A percentile compares a stretch with the other conserved stretches of the same genome.
These are phyloP conservation scores for Magnolia sinica DNA, from an alignment of 164 flowering plant species.

Conservation along the genomic window DNA sequence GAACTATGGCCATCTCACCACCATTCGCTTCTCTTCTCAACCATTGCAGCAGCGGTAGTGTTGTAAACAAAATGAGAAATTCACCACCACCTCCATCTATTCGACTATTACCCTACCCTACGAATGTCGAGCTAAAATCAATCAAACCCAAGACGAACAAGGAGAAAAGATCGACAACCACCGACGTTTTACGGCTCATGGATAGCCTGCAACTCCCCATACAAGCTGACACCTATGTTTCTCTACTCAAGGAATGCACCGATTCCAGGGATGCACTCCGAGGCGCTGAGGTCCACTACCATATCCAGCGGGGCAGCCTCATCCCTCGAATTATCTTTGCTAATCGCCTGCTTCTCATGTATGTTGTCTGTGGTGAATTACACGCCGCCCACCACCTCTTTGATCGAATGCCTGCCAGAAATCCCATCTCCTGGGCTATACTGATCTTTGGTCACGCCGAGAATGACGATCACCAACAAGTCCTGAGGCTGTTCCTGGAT, in stretches of 20 bases:
- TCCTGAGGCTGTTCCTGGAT: conserved; percentile 28
- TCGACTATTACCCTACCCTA: too few relatives aligned
- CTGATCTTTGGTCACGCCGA: conserved; percentile 46
- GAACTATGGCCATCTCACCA: too few relatives aligned
- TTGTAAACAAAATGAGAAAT: too few relatives aligned
- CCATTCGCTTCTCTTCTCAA: too few relatives aligned
- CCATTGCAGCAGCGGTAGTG: too few relatives aligned
- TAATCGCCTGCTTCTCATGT: conserved; percentile 53
- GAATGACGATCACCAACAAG: conserved; percentile 27
- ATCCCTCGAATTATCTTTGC: conserved; percentile 22
- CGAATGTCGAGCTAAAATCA: too few relatives aligned
- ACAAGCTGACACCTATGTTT: conserved; percentile 40
- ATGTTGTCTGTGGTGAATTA: conserved; percentile 34
- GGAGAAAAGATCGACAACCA: not conserved
- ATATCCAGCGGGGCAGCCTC: conserved; percentile 28
- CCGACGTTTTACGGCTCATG: conserved; percentile 49
- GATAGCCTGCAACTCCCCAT: conserved; percentile 44
- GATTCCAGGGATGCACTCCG: conserved; percentile 19
- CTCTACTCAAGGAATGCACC: conserved; percentile 59
- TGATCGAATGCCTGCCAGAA: conserved; percentile 42
- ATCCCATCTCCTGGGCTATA: conserved; percentile 47
- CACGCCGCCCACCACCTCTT: conserved; percentile 45
- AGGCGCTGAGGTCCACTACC: conserved; percentile 39
- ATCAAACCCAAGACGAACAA: too few relatives aligned
- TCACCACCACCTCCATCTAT: too few relatives aligned